Base-by-base conservation (phyloP, 1,139 yeast species). In the Debaryomyces subglobosus region DNA sequence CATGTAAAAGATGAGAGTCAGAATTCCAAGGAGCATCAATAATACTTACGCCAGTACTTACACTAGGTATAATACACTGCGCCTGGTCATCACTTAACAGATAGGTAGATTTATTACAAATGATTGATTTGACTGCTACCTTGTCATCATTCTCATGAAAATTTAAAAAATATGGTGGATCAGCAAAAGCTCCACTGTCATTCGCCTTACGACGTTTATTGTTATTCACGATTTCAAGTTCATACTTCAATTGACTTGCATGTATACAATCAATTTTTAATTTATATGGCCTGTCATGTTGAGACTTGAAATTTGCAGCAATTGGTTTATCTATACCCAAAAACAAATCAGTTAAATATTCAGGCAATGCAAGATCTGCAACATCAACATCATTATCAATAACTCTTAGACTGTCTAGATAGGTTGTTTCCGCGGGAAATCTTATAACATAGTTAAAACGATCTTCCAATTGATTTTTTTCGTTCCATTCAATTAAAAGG, bases 111-210 rank as follows among this genome's bases (percentile, higher is more conserved):
- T 12, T 10, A n/a, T 39, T 87, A 97, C 4, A 92, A 86, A 59
- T 97, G 90, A 64, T 76, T 94, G 50, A 72, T 92, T 40, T 83
- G 81, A 54, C 97, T 91, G 62, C 84, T 84, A 48, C 92, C 91
- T 67, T 81, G 94, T 56, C 75, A 71, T 63, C 72, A 76, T 54
- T 12, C 10, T 23, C 18, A 15, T 13, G 18, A 21, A 37, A 30
- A 2, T 37, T 44, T 2, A 44, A 13, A 10, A 44, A 12, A 37
- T 20, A 40, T 7, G 47, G 38, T 16, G 34, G 37, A 5, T 38
- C 33, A 3, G 5, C 33, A 5, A 13, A 9, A 16, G 4, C 10
- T 18, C 29, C 9, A 33, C 12, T n/a, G 7, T 37, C 34, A n/a
- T 21, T 32, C 20, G 20, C 41, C 23, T 43, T 46, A 15, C 40